Conservation (phyloP, 2,329 filamentous ascomycete genomes). For the Alternaria ethzedia region DNA sequence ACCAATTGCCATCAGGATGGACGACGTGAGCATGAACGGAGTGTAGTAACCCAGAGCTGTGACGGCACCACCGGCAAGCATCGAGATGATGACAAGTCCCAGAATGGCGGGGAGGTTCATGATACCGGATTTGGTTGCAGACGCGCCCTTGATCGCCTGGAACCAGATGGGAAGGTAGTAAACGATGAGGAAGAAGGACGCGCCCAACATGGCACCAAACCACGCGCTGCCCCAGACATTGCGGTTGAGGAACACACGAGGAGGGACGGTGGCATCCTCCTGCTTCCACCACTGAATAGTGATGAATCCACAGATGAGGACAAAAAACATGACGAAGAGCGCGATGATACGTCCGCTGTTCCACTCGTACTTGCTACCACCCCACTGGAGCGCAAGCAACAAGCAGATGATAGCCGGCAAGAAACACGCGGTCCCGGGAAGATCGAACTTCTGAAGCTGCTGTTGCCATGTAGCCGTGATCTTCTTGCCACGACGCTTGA, state of each 20-base stretch:
- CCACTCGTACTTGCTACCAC: constrained; percentile 57
- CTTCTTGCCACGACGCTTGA: constrained; percentile 43
- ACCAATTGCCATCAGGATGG: constrained; percentile 54
- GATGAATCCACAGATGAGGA: constrained; percentile 53
- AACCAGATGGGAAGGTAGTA: constrained; percentile 58
- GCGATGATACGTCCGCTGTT: constrained; percentile 54
- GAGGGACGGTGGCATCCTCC: constrained; percentile 55
- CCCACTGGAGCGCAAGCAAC: constrained; percentile 59
- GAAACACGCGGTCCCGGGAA: constrained; percentile 53
- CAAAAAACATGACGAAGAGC: constrained; percentile 53
- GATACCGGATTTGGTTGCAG: constrained; percentile 56
- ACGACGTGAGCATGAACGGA: constrained; percentile 54
- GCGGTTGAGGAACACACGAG: constrained; percentile 54
- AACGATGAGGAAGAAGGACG: constrained; percentile 52
- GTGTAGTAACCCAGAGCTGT: constrained; percentile 57
- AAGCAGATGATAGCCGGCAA: constrained; percentile 57
- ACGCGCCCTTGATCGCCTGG: constrained; percentile 57
- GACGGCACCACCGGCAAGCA: constrained; percentile 49
- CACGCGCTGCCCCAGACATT: constrained; percentile 52
- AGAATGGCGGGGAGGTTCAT: constrained; percentile 57
- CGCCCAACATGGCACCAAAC: constrained; percentile 53
- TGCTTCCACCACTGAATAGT: constrained; percentile 53
- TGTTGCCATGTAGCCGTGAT: constrained; percentile 43
- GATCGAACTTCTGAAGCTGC: constrained; percentile 55
- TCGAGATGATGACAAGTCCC: constrained; percentile 52